phyloP scores from a whole-genome alignment of 257 asterid genomes.

The Eucommia ulmoides region DNA sequence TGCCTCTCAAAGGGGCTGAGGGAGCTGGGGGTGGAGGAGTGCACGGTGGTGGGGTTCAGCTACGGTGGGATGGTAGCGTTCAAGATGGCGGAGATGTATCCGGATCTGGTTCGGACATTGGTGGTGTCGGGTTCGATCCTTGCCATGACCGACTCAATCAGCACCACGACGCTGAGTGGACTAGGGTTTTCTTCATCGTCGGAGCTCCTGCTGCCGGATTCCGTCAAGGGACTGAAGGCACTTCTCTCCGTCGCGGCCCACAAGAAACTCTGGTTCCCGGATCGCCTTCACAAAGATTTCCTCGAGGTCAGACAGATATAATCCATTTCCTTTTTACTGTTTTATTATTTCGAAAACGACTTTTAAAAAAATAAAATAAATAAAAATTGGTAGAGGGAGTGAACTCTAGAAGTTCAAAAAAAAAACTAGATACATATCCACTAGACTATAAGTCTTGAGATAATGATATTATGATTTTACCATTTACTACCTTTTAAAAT shows the following conservation, averaged over 20 bases:
- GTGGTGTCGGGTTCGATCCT: conserved; percentile 66
- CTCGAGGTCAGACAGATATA: conserved; percentile 47
- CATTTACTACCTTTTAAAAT: too few species aligned
- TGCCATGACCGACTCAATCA: conserved; percentile 75
- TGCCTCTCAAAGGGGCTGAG: conserved; percentile 47
- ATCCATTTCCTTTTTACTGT: too few species aligned
- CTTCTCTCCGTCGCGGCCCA: conserved; percentile 62
- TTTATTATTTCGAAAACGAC: too few species aligned
- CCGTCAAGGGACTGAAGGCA: conserved; percentile 64
- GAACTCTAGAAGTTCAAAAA: too few species aligned
- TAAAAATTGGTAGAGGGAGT: too few species aligned
- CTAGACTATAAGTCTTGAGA: too few species aligned
- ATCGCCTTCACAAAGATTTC: conserved; percentile 67
- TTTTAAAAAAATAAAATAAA: too few species aligned
- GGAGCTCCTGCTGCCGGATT: conserved; percentile 62
- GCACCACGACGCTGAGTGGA: conserved; percentile 30
- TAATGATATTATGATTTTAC: too few species aligned
- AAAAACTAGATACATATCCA: too few species aligned
- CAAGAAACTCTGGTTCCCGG: conserved; percentile 87
- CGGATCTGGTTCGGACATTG: conserved; percentile 48
- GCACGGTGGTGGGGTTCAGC: conserved; percentile 77
- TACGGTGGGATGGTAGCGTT: conserved; percentile 97
- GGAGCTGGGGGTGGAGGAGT: conserved; percentile 52
- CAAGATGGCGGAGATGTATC: conserved; percentile 72
- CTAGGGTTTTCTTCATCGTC: conserved; percentile 65